A percentile compares a stretch with the other conserved stretches of the same genome.
These are phyloP conservation scores for Starmerella bombi DNA, from an alignment of 805 yeast species.

Conservation along the genomic window DNA sequence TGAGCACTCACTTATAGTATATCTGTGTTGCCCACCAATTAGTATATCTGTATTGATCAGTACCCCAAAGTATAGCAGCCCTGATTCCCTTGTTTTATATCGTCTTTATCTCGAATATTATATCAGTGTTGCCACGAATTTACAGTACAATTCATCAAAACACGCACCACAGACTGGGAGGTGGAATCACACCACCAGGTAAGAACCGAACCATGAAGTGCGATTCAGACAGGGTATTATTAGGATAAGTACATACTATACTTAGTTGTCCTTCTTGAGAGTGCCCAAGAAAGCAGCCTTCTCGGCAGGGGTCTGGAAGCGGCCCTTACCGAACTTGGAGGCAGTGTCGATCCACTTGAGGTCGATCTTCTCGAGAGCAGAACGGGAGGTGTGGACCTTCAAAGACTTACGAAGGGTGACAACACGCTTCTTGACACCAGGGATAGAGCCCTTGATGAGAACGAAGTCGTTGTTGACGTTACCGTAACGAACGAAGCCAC, in stretches of 20 bases:
- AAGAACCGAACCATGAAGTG: too few relatives aligned
- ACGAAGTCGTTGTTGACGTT: constrained; percentile 92
- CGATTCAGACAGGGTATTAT: too few relatives aligned
- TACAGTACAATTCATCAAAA: too few relatives aligned
- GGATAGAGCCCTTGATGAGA: constrained; percentile 95
- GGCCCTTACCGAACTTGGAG: constrained; percentile 99
- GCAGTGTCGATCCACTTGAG: constrained; percentile 99
- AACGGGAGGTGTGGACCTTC: constrained; percentile 95
- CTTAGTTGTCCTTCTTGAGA: constrained; percentile 83
- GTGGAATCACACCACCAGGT: too few relatives aligned
- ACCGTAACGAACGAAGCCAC: constrained; percentile 99
- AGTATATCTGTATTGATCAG: too few relatives aligned
- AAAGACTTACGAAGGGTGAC: constrained; percentile 97
- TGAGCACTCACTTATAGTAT: too few relatives aligned
- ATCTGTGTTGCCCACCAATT: too few relatives aligned
- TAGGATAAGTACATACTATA: not conserved
- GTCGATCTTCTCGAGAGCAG: constrained; percentile 89
- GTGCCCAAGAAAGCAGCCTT: constrained; percentile 99
- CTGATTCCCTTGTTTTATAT: too few relatives aligned
- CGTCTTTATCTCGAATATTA: too few relatives aligned
- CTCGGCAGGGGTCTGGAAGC: constrained; percentile 99
- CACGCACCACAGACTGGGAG: too few relatives aligned
- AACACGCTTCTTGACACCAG: constrained; percentile 99
- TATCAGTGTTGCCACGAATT: too few relatives aligned
- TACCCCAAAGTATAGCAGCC: too few relatives aligned